Evolutionary conservation across 306 rosid species (phyloP), one percentile per base, ranked within the genome.

Genomic region (Malus fusca): DNA sequence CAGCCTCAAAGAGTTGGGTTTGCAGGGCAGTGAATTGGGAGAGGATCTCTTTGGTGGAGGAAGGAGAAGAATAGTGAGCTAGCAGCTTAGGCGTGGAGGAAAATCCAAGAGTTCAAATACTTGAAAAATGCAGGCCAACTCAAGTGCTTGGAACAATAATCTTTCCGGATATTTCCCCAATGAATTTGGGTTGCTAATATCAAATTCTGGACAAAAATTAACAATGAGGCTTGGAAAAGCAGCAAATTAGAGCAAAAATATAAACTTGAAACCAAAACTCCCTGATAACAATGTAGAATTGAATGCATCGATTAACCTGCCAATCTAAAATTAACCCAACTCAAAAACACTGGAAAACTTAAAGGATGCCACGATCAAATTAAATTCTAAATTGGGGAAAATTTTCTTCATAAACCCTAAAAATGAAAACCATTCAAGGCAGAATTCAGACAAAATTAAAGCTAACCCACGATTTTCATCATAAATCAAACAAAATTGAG

Each of bases 1-100:
- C n/a, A n/a, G 26, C 26, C 80, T 94, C 97, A 2, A 85, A 88
- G 69, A 94, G 86, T 68, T 94, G 97, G 73, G 94, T 91, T 68
- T 94, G 98, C 66, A 91, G 90, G 72, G 64, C 55, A 4, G 87
- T 84, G 77, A 91, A 90, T 40, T 81, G 88, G 30, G 91, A 86
- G 52, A 90, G 83, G 21, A 94, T 79, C 58, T 94, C 98, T 80
- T 91, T 94, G 72, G 87, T 70, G 23, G 97, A 33, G 55, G 97
- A 79, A 35, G 92, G 89, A 61, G 89, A 78, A 62, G 93, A n/a
- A n/a, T n/a, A n/a, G n/a, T n/a, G n/a, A n/a, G n/a, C n/a, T n/a
- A n/a, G n/a, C n/a, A n/a, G n/a, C n/a, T n/a, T n/a, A n/a, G n/a
- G n/a, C n/a, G n/a, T n/a, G n/a, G n/a, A n/a, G n/a, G n/a, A n/a